Conservation (phyloP, 148 eudicot species). For the Gaultheria prostrata region DNA sequence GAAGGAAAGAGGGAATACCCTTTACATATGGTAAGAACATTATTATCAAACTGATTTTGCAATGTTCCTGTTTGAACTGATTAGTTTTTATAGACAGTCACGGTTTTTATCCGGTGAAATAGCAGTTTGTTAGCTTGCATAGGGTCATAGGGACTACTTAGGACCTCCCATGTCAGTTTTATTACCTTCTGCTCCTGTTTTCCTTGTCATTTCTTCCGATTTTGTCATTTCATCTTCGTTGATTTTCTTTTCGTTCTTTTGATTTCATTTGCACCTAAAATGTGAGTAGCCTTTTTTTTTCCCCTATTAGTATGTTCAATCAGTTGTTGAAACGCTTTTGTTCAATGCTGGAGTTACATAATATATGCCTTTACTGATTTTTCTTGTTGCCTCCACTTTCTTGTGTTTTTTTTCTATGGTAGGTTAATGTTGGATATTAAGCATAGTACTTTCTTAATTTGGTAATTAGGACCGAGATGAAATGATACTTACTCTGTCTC, state of each 20-base stretch:
- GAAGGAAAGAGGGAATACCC: constrained; percentile 83
- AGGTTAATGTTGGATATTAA: neutral
- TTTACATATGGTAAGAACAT: constrained; percentile 46
- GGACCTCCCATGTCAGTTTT: neutral
- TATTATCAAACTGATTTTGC: neutral
- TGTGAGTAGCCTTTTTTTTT: neutral
- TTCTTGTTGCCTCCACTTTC: neutral
- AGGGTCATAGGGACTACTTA: neutral
- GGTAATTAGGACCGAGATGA: neutral
- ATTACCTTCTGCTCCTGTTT: neutral
- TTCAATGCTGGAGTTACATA: neutral
- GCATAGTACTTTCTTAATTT: neutral
- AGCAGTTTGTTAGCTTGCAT: neutral
- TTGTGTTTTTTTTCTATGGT: neutral
- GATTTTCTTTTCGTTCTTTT: neutral
- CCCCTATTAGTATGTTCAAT: neutral
- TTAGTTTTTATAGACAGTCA: neutral
- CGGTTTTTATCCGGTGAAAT: neutral
- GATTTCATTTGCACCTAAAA: neutral
- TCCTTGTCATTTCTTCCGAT: neutral
- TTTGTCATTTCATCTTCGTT: neutral
- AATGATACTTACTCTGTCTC: neutral
- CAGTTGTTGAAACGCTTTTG: neutral
- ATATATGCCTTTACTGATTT: neutral
- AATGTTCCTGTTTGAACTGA: neutral